A percentile compares a stretch with the other conserved stretches of the same genome.
These are phyloP conservation scores for Cinchona pubescens DNA, from an alignment of 257 asterid genomes.

Conservation along the genomic window DNA sequence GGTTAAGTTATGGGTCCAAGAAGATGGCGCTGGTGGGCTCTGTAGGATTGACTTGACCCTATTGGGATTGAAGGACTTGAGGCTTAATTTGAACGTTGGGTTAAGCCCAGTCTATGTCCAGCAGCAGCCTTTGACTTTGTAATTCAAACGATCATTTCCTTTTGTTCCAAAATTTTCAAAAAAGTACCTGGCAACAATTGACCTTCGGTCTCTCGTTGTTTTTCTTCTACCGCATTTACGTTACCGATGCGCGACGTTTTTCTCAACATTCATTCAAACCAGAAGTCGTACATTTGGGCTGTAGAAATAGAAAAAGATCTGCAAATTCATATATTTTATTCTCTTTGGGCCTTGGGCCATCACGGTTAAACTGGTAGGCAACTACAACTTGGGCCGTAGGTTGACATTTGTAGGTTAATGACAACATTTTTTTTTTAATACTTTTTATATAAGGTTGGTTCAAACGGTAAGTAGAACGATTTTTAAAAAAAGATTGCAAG, in stretches of 20 bases:
- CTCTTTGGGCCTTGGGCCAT: background rate
- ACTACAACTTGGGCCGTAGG: background rate
- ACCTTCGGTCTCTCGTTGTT: background rate
- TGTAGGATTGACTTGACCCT: background rate
- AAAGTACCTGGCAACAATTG: background rate
- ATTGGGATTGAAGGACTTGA: background rate
- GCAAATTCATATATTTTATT: background rate
- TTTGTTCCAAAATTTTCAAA: background rate
- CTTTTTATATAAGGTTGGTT: no score
- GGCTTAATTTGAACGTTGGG: background rate
- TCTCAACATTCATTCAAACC: background rate
- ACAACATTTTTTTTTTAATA: no score
- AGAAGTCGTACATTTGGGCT: background rate
- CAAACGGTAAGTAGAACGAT: no score
- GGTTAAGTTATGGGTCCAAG: no score
- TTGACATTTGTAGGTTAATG: background rate
- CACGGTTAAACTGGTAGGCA: background rate
- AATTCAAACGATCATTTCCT: background rate
- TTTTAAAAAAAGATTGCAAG: no score
- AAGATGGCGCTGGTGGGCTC: background rate
- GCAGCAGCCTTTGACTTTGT: background rate
- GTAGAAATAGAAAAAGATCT: background rate
- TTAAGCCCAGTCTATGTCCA: background rate
- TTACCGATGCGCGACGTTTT: background rate
- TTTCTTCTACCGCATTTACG: rapidly evolving